These are phyloP conservation scores for Lolium multiflorum DNA, from an alignment of 176 grass and related monocot genomes.

Conservation along the genomic window DNA sequence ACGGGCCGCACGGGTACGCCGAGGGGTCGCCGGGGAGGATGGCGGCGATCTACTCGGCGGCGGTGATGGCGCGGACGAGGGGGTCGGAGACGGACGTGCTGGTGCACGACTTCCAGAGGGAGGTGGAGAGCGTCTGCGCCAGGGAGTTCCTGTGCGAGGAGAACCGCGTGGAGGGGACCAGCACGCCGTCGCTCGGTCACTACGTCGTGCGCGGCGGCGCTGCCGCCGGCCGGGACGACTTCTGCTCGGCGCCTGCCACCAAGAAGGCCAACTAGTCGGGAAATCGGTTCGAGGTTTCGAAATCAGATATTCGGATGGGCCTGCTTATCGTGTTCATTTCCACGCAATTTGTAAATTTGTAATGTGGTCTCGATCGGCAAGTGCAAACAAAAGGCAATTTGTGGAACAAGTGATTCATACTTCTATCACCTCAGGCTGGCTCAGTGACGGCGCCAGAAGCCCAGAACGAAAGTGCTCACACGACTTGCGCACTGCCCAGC, in stretches of 20 bases:
- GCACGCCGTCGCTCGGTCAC: slow-evolving; percentile 63
- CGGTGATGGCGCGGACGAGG: slow-evolving; percentile 76
- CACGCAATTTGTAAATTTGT: neutral
- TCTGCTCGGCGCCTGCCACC: slow-evolving; percentile 55
- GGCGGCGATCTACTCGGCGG: slow-evolving; percentile 79
- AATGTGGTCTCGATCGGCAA: neutral
- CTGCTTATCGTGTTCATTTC: neutral
- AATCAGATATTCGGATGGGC: neutral
- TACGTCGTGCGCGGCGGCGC: slow-evolving; percentile 61
- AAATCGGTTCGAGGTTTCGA: too few relatives aligned
- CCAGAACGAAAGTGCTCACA: too few relatives aligned
- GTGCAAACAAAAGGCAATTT: neutral
- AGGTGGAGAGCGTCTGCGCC: slow-evolving; percentile 62
- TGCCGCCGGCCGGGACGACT: slow-evolving; percentile 45
- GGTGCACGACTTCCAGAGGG: slow-evolving; percentile 84
- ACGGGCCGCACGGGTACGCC: slow-evolving; percentile 74
- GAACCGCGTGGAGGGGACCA: slow-evolving; percentile 48
- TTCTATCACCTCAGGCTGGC: neutral
- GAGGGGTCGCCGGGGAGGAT: slow-evolving; percentile 76
- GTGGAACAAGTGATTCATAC: neutral
- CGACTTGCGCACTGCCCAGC: neutral
- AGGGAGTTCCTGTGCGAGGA: slow-evolving; percentile 83
- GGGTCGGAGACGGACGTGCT: slow-evolving; percentile 65
- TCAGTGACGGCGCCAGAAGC: neutral
- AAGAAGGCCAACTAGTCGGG: slow-evolving; percentile 38